These are phyloP conservation scores for Picochlorum sp. DNA, from an alignment of 139 green algal genomes.

Conservation along the genomic window DNA sequence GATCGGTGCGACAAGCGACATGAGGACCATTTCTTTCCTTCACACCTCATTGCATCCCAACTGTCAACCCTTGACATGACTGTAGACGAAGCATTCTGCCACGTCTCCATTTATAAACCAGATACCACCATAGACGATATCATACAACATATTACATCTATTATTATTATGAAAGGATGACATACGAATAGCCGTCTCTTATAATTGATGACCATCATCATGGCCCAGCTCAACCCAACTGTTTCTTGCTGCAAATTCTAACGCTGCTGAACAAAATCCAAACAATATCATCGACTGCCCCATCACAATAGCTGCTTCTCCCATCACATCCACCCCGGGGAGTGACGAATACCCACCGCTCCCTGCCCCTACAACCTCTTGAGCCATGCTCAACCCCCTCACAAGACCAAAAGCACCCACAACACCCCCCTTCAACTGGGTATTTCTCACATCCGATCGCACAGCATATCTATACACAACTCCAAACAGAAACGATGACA, in stretches of 20 bases:
- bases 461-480: slow-evolving; percentile 53
- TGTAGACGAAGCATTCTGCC: no score
- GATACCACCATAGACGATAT: no score
- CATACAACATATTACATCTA: no score
- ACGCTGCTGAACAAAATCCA: slow-evolving; percentile 45
- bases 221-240: neutral
- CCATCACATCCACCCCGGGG: slow-evolving; percentile 17
- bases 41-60: neutral
- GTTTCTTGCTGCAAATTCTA: slow-evolving; percentile 43
- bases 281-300: slow-evolving; percentile 52
- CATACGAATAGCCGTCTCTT: no score
- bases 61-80: neutral
- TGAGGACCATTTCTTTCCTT: neutral
- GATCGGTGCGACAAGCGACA: neutral
- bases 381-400: slow-evolving; percentile 24
- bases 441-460: slow-evolving; percentile 28
- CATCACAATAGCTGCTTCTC: slow-evolving; percentile 33
- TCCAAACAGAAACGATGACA: slow-evolving; percentile 47
- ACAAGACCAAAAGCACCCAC: slow-evolving; percentile 59
- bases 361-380: slow-evolving; percentile 18
- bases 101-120: no score
- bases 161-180: no score
- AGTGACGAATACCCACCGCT: neutral
- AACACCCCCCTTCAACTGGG: slow-evolving; percentile 42
- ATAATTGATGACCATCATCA: no score